These are phyloP conservation scores for Babesia divergens DNA, from an alignment of 169 alveolate genomes.

Conservation along the genomic window DNA sequence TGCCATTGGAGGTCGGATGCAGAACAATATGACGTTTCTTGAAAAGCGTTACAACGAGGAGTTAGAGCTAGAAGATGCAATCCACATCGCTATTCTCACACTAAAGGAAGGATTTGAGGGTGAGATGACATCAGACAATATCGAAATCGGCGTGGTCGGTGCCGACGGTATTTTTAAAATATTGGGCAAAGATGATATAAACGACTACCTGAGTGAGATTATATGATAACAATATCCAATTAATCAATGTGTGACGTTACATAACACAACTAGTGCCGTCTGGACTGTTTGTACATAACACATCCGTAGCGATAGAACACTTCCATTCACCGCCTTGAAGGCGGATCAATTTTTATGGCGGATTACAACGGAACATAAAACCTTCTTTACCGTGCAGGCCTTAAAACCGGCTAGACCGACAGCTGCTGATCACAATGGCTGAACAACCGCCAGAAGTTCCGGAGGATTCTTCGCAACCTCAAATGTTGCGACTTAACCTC, in stretches of 20 bases:
- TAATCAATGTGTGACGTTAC: background rate
- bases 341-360: too few relatives aligned
- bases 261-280: background rate
- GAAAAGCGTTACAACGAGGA: conserved; percentile 96
- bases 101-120: conserved; percentile 96
- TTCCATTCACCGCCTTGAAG: too few relatives aligned
- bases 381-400: background rate
- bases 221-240: conserved; percentile 45
- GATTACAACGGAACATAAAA: background rate
- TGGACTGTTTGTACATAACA: too few relatives aligned
- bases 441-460: conserved; percentile 3
- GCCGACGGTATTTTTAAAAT: conserved; percentile 83
- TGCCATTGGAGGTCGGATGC: conserved; percentile 95
- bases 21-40: conserved; percentile 92
- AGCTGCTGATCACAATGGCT: conserved; percentile 6
- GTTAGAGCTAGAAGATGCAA: conserved; percentile 94
- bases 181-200: conserved; percentile 84
- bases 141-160: conserved; percentile 95
- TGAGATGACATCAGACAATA: conserved; percentile 92
- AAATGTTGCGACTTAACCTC: conserved; percentile 37
- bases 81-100: conserved; percentile 91
- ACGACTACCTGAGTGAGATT: conserved; percentile 90
- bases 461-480: background rate
- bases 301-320: too few relatives aligned
- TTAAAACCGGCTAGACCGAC: background rate